phyloP scores from a whole-genome alignment of 2,329 filamentous ascomycete species.

The Pseudocercospora fijiensis region DNA sequence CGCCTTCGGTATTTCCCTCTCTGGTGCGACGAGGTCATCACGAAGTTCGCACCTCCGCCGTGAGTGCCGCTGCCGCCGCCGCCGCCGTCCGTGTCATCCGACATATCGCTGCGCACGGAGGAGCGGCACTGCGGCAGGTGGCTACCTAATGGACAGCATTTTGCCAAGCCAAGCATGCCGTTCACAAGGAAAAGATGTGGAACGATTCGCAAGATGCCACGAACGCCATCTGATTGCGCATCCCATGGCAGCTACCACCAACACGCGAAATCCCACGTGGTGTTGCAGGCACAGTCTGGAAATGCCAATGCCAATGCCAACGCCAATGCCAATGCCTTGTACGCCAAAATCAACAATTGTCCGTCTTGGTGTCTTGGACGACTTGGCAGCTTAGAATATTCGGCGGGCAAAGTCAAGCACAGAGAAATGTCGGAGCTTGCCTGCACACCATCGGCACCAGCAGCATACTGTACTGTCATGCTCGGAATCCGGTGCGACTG shows the following conservation, averaged over 20 bases:
- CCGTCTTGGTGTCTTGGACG: slow-evolving; percentile 1
- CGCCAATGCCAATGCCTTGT: slow-evolving; percentile 1
- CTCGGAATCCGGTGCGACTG: neutral
- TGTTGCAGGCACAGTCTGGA: neutral
- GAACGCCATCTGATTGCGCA: neutral
- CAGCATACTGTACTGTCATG: neutral
- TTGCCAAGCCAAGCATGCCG: neutral
- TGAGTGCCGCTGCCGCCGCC: neutral
- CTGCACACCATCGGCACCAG: neutral
- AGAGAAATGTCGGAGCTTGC: neutral
- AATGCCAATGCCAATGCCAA: slow-evolving; percentile 3
- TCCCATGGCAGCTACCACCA: neutral
- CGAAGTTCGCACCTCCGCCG: neutral
- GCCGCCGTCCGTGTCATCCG: too few species aligned
- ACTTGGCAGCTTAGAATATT: neutral
- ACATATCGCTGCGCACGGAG: neutral
- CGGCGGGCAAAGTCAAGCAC: neutral
- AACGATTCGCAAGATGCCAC: neutral
- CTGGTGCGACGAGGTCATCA: neutral
- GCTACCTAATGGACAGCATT: neutral
- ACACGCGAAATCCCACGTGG: neutral
- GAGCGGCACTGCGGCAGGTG: slow-evolving; percentile 1
- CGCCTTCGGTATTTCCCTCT: neutral
- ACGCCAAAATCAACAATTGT: neutral
- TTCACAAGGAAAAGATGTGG: neutral